Base-by-base conservation (phyloP, 2,329 filamentous ascomycete species). In the Hypoxylon sp. region DNA sequence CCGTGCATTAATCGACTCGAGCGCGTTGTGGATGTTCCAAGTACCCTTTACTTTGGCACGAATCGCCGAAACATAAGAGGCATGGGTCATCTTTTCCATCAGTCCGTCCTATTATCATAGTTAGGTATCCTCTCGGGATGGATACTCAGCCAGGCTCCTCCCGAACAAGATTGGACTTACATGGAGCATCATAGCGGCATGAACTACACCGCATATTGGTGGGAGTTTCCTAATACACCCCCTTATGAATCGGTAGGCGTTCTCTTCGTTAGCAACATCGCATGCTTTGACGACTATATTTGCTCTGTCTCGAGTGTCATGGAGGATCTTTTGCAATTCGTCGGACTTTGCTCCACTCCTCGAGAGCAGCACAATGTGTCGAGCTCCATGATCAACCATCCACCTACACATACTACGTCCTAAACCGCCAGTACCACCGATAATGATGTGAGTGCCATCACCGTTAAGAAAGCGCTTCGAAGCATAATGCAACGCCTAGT, bases 401-500 rank as follows among this genome's bases (percentile, higher is more conserved):
- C 74, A 74, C 23, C 52, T 68, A 11, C 72, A 66, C 28, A 71
- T 72, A 19, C 68, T 70, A 32, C 68, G 64, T 23, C 73, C 73
- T 5, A 75, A 65, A 10, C 74, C 77, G 10, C 78, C 78, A 5
- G 79, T 68, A 19, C 78, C 77, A 5, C 78, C 77, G 6, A 75
- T 71, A 32, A 79, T 70, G 28, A 80, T 61, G 53, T 79, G 79
- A 7, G 73, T 75, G 32, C 74, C 74, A 9, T 75, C 52, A 3
- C 36, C n/a, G 2, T 64, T 49, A 19, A 78, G 67, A 45, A 69
- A 66, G 28, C 53, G 17, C 49, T 60, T 69, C 11, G 68, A 68
- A 36, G 57, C 13, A 25, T 67, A 25, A 17, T 71, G 68, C 46
- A 57, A 59, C 25, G 68, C 68, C 68, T 71, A 46, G 2, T 3